Percentiles rank a stretch among this genome's conserved stretches.
Evolutionary conservation across 352 stramenopile species (phyloP).

Genomic region (Elongisporangium anandrum): DNA sequence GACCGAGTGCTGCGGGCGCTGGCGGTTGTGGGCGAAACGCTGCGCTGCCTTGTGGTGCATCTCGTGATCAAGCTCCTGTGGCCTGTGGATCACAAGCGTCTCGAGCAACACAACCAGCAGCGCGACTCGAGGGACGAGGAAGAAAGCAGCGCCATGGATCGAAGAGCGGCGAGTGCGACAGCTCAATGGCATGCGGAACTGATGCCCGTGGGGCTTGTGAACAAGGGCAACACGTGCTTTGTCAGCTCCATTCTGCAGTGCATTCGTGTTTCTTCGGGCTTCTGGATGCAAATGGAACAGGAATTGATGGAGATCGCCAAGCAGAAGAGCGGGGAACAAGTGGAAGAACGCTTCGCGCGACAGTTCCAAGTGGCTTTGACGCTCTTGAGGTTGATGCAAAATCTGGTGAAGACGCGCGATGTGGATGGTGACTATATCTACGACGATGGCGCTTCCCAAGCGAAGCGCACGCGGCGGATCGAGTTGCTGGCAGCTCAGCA

Average conservation of each 20-base stretch:
- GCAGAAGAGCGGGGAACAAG: not conserved
- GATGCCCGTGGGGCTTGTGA: constrained; percentile 38
- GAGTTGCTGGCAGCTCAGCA: not conserved
- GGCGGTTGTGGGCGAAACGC: not conserved
- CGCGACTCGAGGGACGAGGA: not conserved
- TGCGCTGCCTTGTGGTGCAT: not conserved
- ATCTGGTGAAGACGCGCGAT: not conserved
- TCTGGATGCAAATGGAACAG: constrained; percentile 20
- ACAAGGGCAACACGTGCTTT: constrained; percentile 76
- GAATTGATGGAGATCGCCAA: constrained; percentile 10
- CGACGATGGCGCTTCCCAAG: not conserved
- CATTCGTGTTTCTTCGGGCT: constrained; percentile 37
- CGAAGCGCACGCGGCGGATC: not conserved
- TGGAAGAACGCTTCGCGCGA: not conserved
- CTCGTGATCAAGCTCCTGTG: not conserved
- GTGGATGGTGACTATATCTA: not conserved
- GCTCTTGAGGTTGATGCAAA: constrained; percentile 11
- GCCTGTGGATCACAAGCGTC: not conserved
- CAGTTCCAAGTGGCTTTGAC: constrained; percentile 21
- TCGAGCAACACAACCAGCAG: not conserved
- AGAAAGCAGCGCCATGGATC: constrained; percentile 2
- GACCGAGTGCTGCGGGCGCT: not conserved
- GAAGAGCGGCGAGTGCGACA: not conserved
- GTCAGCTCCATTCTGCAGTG: constrained; percentile 74
- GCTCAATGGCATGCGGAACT: not conserved